Base-by-base conservation (phyloP, 345 rosid genomes). In the Hibiscus mutabilis region DNA sequence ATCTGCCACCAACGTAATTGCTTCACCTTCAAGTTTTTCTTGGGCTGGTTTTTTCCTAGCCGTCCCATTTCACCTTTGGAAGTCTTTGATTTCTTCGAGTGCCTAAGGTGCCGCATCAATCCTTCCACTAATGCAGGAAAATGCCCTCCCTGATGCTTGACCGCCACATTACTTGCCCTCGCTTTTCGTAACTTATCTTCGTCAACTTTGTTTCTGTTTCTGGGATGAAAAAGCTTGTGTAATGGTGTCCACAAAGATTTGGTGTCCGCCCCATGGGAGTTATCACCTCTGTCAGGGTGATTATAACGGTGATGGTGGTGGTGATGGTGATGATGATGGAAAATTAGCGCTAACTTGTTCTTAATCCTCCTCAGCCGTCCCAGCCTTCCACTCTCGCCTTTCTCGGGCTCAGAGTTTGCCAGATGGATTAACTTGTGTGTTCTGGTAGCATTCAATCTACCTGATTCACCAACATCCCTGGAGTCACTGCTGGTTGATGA, bases 321-420 rank as follows among this genome's bases (percentile, higher is more conserved):
- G 33, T 87, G 89, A 8, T 86, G 90, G 37, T 86, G 90, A 56
- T 88, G 96, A 53, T 40, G 68, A 42, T 86, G 96, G 63, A 91
- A 81, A 16, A 87, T 84, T 22, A 86, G 78, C 6, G 90, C 90
- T 3, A 91, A 60, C 76, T 82, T 91, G 62, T 87, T 76, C 85
- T 83, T 88, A 5, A 91, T 55, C 75, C 89, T 82, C 72, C 72
- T 84, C 68, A 88, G 42, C 67, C 76, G 25, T 46, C 94, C 92
- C 2, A 79, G 52, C 13, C 12, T 73, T 79, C 0, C 31, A 42
- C 67, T 72, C 59, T 67, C 10, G 0, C 58, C 70, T 67, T 49
- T 67, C 9, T 67, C 70, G 4, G 58, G 10, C 58, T 73, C 72
- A 18, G 53, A 74, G 33, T 74, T 80, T 35, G 19, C 5, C 2